Evolutionary conservation across 495 filamentous ascomycete genomes (phyloP).

Genomic region (Aspergillus wentii): DNA sequence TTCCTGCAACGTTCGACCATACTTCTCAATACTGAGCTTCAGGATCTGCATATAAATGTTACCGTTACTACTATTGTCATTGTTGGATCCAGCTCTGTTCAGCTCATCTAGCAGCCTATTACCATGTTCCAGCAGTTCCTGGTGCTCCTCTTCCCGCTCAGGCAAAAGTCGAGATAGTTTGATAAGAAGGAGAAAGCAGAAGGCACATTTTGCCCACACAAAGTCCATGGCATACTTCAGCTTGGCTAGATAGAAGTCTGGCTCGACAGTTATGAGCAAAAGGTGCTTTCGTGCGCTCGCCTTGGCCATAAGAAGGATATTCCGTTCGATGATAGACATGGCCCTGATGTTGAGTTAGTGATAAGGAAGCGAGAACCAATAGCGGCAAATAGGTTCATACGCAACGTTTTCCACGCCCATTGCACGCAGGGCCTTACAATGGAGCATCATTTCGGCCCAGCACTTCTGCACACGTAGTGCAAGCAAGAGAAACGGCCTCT

Average conservation of each 20-base stretch:
- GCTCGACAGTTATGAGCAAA: conserved; percentile 34
- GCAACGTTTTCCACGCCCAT: conserved; percentile 46
- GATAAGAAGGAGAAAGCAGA: conserved; percentile 46
- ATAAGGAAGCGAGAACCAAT: not conserved
- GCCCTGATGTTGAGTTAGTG: conserved; percentile 15
- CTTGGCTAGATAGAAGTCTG: conserved; percentile 41
- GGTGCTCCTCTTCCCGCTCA: conserved; percentile 32
- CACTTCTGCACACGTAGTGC: conserved; percentile 40
- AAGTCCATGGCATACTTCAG: conserved; percentile 52
- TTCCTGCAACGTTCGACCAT: conserved; percentile 34
- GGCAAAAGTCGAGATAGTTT: conserved; percentile 46
- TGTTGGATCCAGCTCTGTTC: conserved; percentile 23
- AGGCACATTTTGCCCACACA: conserved; percentile 52
- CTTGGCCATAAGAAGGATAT: conserved; percentile 41
- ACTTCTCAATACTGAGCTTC: conserved; percentile 44
- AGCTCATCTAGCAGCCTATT: conserved; percentile 40
- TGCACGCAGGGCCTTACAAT: conserved; percentile 43
- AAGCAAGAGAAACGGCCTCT: conserved; percentile 31
- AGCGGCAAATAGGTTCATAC: conserved; percentile 9
- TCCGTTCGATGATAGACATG: conserved; percentile 37
- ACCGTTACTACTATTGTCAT: conserved; percentile 19
- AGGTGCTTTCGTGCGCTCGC: conserved; percentile 45
- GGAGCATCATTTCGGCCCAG: conserved; percentile 45
- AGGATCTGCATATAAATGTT: conserved; percentile 42
- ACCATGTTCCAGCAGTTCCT: conserved; percentile 37